Evolutionary conservation across 1,139 yeast species (phyloP).

Genomic region (Scheffersomyces illinoinensis): DNA sequence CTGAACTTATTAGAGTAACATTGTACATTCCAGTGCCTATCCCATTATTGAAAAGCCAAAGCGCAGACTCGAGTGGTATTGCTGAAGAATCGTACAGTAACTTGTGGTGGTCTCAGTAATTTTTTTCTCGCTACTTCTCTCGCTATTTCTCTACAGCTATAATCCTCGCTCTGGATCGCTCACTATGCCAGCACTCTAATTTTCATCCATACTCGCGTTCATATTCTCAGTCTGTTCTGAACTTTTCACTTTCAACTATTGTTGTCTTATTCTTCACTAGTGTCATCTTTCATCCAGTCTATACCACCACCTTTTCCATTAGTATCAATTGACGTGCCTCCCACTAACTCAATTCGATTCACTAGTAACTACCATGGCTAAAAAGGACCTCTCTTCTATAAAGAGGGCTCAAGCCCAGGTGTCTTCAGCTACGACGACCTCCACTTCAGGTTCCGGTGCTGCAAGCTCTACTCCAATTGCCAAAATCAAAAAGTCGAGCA

Average conservation of each 20-base stretch:
- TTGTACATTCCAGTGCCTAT: too few relatives aligned
- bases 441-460: conserved; percentile 1
- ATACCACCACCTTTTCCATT: background rate
- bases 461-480: conserved; percentile 1
- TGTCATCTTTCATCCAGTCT: background rate
- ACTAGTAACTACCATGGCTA: conserved; percentile 31
- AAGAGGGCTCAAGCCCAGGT: conserved; percentile 23
- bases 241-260: background rate
- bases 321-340: background rate
- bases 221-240: background rate
- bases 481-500: background rate
- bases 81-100: background rate
- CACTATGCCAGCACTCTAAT: background rate
- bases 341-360: background rate
- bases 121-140: background rate
- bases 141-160: background rate
- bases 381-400: conserved; percentile 29
- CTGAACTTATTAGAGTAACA: background rate
- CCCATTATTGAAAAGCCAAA: too few relatives aligned
- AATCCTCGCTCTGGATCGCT: background rate
- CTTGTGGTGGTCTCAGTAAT: background rate
- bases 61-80: too few relatives aligned
- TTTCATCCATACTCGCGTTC: background rate
- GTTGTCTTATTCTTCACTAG: background rate
- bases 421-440: conserved; percentile 1